Percentiles rank a stretch among this genome's conserved stretches.
phyloP scores from a whole-genome alignment of 176 grass and related monocot species.

The Phyllostachys edulis region DNA sequence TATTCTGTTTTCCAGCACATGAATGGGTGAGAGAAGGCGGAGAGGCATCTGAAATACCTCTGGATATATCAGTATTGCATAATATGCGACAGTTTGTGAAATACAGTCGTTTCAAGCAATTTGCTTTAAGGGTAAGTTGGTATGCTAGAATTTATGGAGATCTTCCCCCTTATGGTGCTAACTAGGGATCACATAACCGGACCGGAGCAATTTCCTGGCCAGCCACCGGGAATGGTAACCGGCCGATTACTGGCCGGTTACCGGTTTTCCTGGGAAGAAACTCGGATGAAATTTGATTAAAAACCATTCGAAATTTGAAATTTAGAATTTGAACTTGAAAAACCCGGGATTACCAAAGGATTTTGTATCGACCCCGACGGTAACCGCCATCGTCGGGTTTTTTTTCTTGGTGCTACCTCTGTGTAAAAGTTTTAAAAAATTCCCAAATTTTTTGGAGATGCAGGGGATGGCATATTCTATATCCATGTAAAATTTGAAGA shows the following conservation, averaged over 20 bases:
- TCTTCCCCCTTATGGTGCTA: background rate
- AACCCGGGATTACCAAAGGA: no score
- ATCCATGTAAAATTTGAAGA: background rate
- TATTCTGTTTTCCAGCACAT: constrained; percentile 61
- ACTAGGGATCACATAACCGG: no score
- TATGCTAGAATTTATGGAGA: background rate
- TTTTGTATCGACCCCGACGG: no score
- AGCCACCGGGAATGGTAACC: no score
- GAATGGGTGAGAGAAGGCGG: constrained; percentile 97
- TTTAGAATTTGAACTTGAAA: no score
- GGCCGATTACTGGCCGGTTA: no score
- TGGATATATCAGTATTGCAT: constrained; percentile 92
- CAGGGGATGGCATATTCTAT: background rate
- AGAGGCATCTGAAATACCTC: constrained; percentile 74
- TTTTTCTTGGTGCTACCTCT: background rate
- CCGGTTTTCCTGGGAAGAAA: no score
- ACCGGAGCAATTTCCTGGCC: no score
- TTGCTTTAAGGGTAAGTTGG: constrained; percentile 81
- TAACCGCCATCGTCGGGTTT: no score
- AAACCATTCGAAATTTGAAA: no score
- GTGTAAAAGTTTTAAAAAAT: background rate
- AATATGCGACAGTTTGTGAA: constrained; percentile 95
- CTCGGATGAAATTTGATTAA: no score
- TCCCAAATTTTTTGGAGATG: background rate
- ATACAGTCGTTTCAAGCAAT: constrained; percentile 96